Evolutionary conservation across 202 grass and related monocot species (phyloP).

Genomic region (Dendrocalamus latiflorus): DNA sequence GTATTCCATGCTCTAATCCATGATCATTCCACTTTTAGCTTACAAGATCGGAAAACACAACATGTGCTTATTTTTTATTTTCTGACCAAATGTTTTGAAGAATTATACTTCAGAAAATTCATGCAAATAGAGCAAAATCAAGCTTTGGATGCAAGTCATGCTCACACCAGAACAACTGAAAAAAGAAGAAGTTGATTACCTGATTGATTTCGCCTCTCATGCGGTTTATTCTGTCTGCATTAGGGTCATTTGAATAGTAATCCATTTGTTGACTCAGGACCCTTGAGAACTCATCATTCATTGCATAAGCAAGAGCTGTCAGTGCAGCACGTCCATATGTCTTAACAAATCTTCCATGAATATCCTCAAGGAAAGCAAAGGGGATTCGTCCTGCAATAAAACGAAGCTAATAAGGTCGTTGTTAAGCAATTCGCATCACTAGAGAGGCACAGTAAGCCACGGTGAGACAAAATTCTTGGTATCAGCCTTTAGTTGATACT

Average conservation of each 20-base stretch:
- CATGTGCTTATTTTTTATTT: background rate
- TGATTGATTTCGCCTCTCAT: slow-evolving; percentile 97
- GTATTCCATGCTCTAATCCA: too few species aligned
- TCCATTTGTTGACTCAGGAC: slow-evolving; percentile 87
- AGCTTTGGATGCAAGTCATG: background rate
- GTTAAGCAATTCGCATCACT: background rate
- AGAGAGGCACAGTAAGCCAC: background rate
- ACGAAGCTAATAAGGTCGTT: background rate
- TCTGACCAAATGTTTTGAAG: background rate
- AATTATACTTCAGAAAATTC: background rate
- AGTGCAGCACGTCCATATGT: slow-evolving; percentile 77
- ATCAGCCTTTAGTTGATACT: background rate
- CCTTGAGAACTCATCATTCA: slow-evolving; percentile 98
- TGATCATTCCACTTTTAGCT: too few species aligned
- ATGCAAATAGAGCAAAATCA: too few species aligned
- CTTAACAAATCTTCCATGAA: slow-evolving; percentile 88
- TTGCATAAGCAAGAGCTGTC: slow-evolving; percentile 69
- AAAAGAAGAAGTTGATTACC: slow-evolving; percentile 32
- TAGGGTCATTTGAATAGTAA: slow-evolving; percentile 91
- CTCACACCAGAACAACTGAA: background rate
- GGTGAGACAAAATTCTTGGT: background rate
- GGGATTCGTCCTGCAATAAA: slow-evolving; percentile 64
- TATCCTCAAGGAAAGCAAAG: slow-evolving; percentile 89
- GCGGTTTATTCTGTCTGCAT: slow-evolving; percentile 78
- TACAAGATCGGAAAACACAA: background rate